Evolutionary conservation across 371 early-diverging fungal species (phyloP), one percentile per base, ranked within the genome.

Genomic region (Massospora cicadina): DNA sequence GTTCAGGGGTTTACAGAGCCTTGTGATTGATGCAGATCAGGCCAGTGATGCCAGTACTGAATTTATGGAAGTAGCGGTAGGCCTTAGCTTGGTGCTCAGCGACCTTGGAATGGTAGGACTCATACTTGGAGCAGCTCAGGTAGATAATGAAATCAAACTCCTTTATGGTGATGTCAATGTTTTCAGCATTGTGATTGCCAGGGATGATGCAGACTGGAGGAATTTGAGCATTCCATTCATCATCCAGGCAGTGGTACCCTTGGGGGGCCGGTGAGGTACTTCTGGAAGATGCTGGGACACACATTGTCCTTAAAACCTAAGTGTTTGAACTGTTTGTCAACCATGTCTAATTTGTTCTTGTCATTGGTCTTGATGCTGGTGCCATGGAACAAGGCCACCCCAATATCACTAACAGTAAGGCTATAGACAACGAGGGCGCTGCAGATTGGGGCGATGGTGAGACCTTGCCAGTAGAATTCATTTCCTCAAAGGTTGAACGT

Each of bases 171-270:
- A 78, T 81, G 66, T 90, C 93, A 58, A 93, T 84, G 74, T 95
- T 95, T 77, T 95, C 95, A 55, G 90, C 86, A 72, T 95, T 95
- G 71, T 93, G 91, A 79, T 95, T 95, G 65, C 95, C 95, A 28
- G 95, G 95, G 56, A 94, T 79, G 65, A 91, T 75, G 71, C 95
- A 54, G 90, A 88, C 69, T 88, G 82, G 67, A 95, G 77, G 60
- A 83, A 76, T 73, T 95, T 93, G 65, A 94, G 75, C 68, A 89
- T 81, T 67, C 95, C 94, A 78, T 94, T 94, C 70, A 93, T 82
- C 95, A 95, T 95, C 93, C 93, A 94, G 23, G 91, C 88, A 60
- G 95, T 95, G 58, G 94, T 88, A 66, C 92, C 95, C 87, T 95
- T 95, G 54, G 96, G 92, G 71, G 95, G 65, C 95, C 95, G 62